Conservation (phyloP, 345 rosid genomes). For the Leavenworthia alabamica region DNA sequence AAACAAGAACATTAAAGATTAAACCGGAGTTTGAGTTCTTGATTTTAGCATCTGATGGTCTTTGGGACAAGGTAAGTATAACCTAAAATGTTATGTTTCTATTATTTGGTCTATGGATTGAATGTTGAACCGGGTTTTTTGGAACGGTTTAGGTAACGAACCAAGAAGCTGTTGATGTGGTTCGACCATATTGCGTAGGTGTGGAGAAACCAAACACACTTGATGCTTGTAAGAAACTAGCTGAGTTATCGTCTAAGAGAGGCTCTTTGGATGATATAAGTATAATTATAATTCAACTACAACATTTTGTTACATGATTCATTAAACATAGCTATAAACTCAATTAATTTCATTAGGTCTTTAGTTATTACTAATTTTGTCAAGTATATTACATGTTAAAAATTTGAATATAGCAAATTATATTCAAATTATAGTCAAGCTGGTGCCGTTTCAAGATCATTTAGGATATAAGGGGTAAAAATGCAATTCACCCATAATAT, state of each 20-base stretch:
- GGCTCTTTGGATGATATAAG: slow-evolving; percentile 75
- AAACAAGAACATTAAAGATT: slow-evolving; percentile 47
- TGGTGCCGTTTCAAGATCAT: too few species aligned
- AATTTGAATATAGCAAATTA: too few species aligned
- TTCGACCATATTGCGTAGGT: slow-evolving; percentile 45
- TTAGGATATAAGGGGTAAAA: too few species aligned
- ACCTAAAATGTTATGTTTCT: too few species aligned
- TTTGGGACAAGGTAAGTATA: slow-evolving; percentile 84
- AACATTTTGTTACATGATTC: slow-evolving; percentile 26
- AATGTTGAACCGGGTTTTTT: background rate
- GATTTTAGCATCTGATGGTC: slow-evolving; percentile 90
- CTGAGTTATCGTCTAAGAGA: slow-evolving; percentile 60
- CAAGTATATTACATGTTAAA: too few species aligned
- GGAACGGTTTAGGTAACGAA: slow-evolving; percentile 49
- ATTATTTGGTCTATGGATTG: background rate
- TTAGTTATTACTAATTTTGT: too few species aligned
- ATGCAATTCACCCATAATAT: too few species aligned
- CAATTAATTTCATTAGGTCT: too few species aligned
- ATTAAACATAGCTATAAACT: too few species aligned
- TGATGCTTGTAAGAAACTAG: slow-evolving; percentile 70
- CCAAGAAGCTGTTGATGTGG: slow-evolving; percentile 84
- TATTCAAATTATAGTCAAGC: too few species aligned
- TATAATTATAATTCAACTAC: slow-evolving; percentile 60
- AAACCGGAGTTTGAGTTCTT: slow-evolving; percentile 60
- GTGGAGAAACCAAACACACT: slow-evolving; percentile 38